These are phyloP conservation scores for Panaeolus cyanescens DNA, from an alignment of 768 basidiomycete genomes.

Conservation along the genomic window DNA sequence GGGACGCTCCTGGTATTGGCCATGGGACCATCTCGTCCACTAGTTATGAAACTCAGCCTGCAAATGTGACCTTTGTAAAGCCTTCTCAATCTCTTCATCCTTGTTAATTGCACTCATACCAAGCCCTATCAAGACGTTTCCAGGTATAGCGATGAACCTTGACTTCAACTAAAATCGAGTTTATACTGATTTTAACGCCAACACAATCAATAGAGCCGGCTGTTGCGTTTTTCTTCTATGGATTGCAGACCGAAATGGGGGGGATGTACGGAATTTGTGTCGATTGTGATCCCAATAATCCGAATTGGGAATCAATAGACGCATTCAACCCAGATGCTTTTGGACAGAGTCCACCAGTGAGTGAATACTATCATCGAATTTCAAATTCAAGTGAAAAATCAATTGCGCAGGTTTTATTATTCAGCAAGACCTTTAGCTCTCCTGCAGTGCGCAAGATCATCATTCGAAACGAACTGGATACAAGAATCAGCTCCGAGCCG, in stretches of 20 bases:
- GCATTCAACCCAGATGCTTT: constrained; percentile 23
- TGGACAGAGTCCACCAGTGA: constrained; percentile 26
- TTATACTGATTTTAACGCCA: too few species aligned
- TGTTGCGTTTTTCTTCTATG: constrained; percentile 26
- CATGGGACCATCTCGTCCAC: too few species aligned
- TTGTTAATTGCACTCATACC: too few species aligned
- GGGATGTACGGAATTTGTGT: constrained; percentile 27
- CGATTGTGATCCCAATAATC: constrained; percentile 26
- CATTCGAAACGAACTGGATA: neutral
- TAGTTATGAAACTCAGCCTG: too few species aligned
- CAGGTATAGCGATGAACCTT: too few species aligned
- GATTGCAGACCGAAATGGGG: constrained; percentile 23
- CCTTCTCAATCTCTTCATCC: too few species aligned
- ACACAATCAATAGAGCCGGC: constrained; percentile 23
- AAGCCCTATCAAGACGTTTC: too few species aligned
- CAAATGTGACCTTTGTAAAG: too few species aligned
- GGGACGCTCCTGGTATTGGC: too few species aligned
- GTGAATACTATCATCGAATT: neutral
- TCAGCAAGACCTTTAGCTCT: neutral
- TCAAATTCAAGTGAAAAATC: too few species aligned
- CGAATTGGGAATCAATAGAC: constrained; percentile 20
- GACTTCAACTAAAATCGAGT: too few species aligned
- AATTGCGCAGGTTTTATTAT: neutral
- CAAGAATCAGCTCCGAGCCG: neutral
- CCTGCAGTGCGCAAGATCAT: neutral